phyloP scores from a whole-genome alignment of 2,329 filamentous ascomycete species.

The Neobulgaria alba region DNA sequence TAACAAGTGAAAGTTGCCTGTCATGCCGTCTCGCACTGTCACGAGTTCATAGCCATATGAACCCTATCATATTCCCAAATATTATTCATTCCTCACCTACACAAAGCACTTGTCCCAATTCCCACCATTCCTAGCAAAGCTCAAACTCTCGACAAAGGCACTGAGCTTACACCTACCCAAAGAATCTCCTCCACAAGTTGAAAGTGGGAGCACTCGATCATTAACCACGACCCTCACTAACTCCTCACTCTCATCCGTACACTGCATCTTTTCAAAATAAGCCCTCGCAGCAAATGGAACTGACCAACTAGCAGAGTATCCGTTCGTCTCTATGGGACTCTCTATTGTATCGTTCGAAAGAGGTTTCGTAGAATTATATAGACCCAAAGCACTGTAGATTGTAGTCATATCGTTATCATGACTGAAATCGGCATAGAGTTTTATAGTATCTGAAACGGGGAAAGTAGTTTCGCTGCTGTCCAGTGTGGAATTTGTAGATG shows the following conservation, averaged over 20 bases:
- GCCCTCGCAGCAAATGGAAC: slow-evolving; percentile 75
- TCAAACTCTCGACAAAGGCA: slow-evolving; percentile 65
- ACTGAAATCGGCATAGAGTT: slow-evolving; percentile 80
- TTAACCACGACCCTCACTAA: slow-evolving; percentile 75
- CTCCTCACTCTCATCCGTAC: slow-evolving; percentile 50
- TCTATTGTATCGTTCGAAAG: slow-evolving; percentile 43
- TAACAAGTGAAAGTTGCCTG: no score
- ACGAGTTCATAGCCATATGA: no score
- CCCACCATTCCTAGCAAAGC: slow-evolving; percentile 65
- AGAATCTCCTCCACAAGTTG: slow-evolving; percentile 60
- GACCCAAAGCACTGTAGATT: slow-evolving; percentile 66
- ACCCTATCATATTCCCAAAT: no score
- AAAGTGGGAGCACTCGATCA: slow-evolving; percentile 67
- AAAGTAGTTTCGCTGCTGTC: slow-evolving; percentile 62
- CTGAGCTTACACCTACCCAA: slow-evolving; percentile 62
- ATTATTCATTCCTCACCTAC: no score
- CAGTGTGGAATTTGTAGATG: slow-evolving; percentile 69
- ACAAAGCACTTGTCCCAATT: slow-evolving; percentile 57
- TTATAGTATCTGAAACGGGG: slow-evolving; percentile 49
- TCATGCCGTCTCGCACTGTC: no score
- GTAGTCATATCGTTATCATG: slow-evolving; percentile 84
- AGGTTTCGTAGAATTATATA: slow-evolving; percentile 59
- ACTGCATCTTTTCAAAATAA: slow-evolving; percentile 83
- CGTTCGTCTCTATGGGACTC: slow-evolving; percentile 45
- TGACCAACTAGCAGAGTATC: slow-evolving; percentile 68